Percentiles rank a stretch among this genome's conserved stretches.
These are phyloP conservation scores for Trichocladium uniseriatum DNA, from an alignment of 495 filamentous ascomycete species.

Conservation along the genomic window DNA sequence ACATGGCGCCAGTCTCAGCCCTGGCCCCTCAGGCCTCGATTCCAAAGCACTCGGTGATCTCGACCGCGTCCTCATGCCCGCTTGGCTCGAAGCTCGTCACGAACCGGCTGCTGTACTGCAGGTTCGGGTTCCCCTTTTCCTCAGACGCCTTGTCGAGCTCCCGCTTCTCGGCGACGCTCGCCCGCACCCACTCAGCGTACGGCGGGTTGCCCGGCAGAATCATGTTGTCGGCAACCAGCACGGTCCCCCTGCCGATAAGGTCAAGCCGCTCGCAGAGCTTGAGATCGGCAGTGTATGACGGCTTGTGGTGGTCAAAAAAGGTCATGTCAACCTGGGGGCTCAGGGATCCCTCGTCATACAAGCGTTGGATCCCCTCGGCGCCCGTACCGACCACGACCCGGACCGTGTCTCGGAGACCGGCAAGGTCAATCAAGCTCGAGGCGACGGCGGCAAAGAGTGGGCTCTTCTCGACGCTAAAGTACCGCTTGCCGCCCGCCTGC, in stretches of 20 bases:
- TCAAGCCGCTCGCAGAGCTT: slow-evolving; percentile 62
- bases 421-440: slow-evolving; percentile 52
- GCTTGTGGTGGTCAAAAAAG: slow-evolving; percentile 71
- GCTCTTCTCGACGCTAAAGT: slow-evolving; percentile 59
- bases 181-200: slow-evolving; percentile 58
- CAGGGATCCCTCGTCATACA: slow-evolving; percentile 44
- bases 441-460: slow-evolving; percentile 59
- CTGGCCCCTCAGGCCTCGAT: slow-evolving; percentile 12
- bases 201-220: slow-evolving; percentile 65
- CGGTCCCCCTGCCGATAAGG: slow-evolving; percentile 49
- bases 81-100: slow-evolving; percentile 59
- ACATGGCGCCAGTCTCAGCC: neutral
- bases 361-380: slow-evolving; percentile 46
- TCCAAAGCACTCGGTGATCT: slow-evolving; percentile 57
- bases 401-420: slow-evolving; percentile 57
- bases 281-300: slow-evolving; percentile 57
- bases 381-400: slow-evolving; percentile 58
- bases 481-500: slow-evolving; percentile 48
- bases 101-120: slow-evolving; percentile 59
- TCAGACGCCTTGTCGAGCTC: slow-evolving; percentile 27
- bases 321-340: slow-evolving; percentile 49
- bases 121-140: slow-evolving; percentile 55
- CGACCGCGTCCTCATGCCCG: slow-evolving; percentile 58
- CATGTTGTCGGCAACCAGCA: slow-evolving; percentile 67
- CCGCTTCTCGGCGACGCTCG: slow-evolving; percentile 42